Evolutionary conservation across 257 asterid species (phyloP).

Genomic region (Fraxinus excelsior): DNA sequence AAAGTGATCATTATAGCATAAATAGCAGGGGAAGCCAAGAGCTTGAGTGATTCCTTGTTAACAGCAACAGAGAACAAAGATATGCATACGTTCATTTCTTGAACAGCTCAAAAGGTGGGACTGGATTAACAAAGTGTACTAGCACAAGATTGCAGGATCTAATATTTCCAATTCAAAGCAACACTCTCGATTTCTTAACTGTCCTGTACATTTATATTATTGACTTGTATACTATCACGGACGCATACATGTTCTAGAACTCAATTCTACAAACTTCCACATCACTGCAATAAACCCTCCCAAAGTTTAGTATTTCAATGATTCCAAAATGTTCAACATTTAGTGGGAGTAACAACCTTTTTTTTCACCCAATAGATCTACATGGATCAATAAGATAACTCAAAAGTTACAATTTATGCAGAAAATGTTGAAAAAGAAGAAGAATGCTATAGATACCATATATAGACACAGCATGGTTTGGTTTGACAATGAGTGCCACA

Average conservation of each 20-base stretch:
- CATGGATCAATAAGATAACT: not conserved
- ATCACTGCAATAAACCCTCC: not conserved
- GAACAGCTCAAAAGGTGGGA: not conserved
- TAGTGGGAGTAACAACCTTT: not conserved
- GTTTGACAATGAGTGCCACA: not conserved
- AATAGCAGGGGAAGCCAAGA: not conserved
- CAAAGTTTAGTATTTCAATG: not conserved
- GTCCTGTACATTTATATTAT: too few species aligned
- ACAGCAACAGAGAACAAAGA: not conserved
- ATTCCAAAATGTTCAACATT: not conserved
- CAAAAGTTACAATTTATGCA: not conserved
- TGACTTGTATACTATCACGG: too few species aligned
- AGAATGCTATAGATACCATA: constrained; percentile 3
- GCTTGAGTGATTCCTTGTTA: not conserved
- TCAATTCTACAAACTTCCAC: not conserved
- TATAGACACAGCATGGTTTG: not conserved
- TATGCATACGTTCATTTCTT: not conserved
- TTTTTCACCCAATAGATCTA: not conserved
- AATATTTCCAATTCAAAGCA: not conserved
- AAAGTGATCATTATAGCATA: not conserved
- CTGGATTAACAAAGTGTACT: too few species aligned
- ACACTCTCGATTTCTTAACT: not conserved
- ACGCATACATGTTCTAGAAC: too few species aligned
- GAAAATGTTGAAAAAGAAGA: not conserved
- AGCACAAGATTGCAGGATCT: not conserved